Conservation (phyloP, 2,329 filamentous ascomycete genomes). For the Arachnopeziza araneosa region DNA sequence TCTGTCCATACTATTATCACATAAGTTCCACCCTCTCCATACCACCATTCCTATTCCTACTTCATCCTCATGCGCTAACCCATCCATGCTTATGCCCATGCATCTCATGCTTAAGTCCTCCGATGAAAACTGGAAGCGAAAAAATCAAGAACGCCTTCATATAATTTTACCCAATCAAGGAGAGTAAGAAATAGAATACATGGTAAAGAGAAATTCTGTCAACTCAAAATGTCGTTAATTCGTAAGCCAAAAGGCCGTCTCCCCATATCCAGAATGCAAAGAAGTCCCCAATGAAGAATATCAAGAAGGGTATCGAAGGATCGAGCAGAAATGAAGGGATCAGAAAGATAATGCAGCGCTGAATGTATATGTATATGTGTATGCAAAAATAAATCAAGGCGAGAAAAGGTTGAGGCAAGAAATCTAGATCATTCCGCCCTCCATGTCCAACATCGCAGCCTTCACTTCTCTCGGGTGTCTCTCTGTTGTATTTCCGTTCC, state of each 20-base stretch:
- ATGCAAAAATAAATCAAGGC: neutral
- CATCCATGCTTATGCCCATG: neutral
- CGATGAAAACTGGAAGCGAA: conserved; percentile 2
- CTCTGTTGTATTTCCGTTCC: conserved; percentile 13
- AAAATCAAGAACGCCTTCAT: conserved; percentile 12
- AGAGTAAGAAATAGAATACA: conserved; percentile 28
- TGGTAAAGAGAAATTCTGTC: conserved; percentile 2
- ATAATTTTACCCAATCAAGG: conserved; percentile 17
- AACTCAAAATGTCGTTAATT: neutral
- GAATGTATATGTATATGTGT: conserved; percentile 10
- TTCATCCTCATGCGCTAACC: neutral
- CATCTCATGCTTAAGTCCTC: conserved; percentile 6
- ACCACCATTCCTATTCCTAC: conserved; percentile 8
- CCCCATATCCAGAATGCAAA: conserved; percentile 12
- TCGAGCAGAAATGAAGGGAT: neutral
- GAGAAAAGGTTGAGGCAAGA: neutral
- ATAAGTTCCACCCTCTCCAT: neutral
- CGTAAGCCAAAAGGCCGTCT: neutral
- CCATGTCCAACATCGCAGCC: conserved; percentile 25
- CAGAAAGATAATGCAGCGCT: conserved; percentile 6
- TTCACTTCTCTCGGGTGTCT: conserved; percentile 30
- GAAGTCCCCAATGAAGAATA: neutral
- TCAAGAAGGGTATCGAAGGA: conserved; percentile 22
- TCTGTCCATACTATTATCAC: neutral
- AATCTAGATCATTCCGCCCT: conserved; percentile 31